Conservation (phyloP, 306 rosid species). For the Gastrolobium bilobum region DNA sequence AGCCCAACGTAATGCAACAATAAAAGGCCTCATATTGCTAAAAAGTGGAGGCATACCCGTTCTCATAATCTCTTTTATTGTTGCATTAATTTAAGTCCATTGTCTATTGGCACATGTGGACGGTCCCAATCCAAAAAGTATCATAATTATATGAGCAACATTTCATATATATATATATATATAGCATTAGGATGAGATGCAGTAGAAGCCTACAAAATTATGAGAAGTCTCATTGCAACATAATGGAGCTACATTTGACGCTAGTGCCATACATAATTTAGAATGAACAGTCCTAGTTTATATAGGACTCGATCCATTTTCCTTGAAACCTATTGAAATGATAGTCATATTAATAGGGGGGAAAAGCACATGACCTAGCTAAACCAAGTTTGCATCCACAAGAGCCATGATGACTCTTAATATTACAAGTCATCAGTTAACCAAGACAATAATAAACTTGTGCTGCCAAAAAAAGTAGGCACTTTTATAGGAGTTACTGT, state of each 20-base stretch:
- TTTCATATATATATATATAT: neutral
- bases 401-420: constrained; percentile 12
- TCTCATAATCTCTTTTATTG: constrained; percentile 39
- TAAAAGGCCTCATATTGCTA: constrained; percentile 30
- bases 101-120: neutral
- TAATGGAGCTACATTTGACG: constrained; percentile 30
- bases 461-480: constrained; percentile 36
- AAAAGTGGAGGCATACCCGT: constrained; percentile 25
- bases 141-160: constrained; percentile 41
- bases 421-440: constrained; percentile 26
- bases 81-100: constrained; percentile 35
- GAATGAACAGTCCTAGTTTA: constrained; percentile 4
- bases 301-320: neutral
- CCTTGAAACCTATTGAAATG: neutral
- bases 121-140: constrained; percentile 50
- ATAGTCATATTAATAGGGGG: neutral
- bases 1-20: too few species aligned
- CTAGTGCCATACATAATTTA: constrained; percentile 11
- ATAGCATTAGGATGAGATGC: constrained; percentile 10
- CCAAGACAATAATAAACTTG: constrained; percentile 31
- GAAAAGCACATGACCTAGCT: constrained; percentile 22
- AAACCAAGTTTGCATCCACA: constrained; percentile 11
- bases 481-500: constrained; percentile 27
- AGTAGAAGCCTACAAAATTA: neutral
- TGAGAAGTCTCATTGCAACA: neutral